Evolutionary conservation across 2,329 filamentous ascomycete species (phyloP).

Genomic region (Pestalotiopsis sp.): DNA sequence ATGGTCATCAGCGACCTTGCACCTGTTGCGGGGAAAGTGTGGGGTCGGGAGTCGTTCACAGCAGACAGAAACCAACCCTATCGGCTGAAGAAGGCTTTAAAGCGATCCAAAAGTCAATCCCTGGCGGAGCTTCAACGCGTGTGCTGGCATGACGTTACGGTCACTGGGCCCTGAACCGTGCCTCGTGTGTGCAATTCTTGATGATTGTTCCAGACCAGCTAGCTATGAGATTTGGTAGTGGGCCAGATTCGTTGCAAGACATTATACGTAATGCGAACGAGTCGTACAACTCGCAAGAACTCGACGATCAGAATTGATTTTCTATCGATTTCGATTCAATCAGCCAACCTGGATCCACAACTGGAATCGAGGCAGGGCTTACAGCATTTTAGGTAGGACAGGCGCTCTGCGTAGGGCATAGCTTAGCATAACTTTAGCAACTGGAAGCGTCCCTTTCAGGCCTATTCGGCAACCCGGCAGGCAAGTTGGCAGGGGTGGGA

Average conservation of each 20-base stretch:
- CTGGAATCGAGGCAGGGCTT: neutral
- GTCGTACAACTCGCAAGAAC: neutral
- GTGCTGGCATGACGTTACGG: neutral
- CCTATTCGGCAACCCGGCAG: slow-evolving; percentile 7
- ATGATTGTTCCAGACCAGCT: neutral
- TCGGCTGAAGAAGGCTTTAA: neutral
- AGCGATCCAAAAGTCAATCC: neutral
- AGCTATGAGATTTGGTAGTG: neutral
- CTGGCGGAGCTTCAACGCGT: neutral
- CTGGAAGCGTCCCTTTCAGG: neutral
- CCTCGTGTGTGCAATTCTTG: neutral
- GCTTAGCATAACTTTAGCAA: neutral
- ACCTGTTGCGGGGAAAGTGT: neutral
- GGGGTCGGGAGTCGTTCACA: neutral
- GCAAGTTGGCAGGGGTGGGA: neutral
- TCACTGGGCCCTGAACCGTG: neutral
- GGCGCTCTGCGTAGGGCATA: neutral
- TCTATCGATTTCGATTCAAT: neutral
- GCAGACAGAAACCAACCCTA: neutral
- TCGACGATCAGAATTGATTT: neutral
- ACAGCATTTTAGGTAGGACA: neutral
- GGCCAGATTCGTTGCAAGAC: neutral
- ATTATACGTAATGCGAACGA: neutral
- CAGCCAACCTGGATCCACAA: neutral
- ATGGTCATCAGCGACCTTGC: neutral